Evolutionary conservation across 2,329 filamentous ascomycete genomes (phyloP).

Genomic region (Microsporum audouinii): DNA sequence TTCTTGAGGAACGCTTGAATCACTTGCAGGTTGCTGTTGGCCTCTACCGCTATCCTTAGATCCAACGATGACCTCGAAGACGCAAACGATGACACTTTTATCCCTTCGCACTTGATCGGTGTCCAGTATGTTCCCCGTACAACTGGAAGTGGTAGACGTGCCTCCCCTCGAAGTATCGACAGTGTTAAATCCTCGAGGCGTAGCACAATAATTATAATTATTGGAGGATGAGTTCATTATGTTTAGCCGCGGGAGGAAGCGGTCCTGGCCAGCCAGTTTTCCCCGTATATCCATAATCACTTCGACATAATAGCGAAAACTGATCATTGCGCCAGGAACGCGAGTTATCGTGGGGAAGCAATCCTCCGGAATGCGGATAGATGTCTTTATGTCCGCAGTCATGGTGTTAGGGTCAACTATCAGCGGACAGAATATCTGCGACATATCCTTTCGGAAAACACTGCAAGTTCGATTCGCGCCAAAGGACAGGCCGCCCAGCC

Average conservation of each 20-base stretch:
- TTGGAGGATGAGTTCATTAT: slow-evolving; percentile 38
- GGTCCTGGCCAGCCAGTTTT: slow-evolving; percentile 64
- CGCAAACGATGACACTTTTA: slow-evolving; percentile 79
- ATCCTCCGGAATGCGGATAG: slow-evolving; percentile 77
- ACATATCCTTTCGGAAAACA: slow-evolving; percentile 89
- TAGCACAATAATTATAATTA: slow-evolving; percentile 35
- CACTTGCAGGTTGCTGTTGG: slow-evolving; percentile 31
- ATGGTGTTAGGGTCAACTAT: slow-evolving; percentile 74
- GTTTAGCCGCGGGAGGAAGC: slow-evolving; percentile 46
- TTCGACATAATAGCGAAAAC: slow-evolving; percentile 87
- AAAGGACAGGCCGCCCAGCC: slow-evolving; percentile 73
- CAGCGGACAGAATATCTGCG: slow-evolving; percentile 76
- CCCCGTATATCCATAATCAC: slow-evolving; percentile 87
- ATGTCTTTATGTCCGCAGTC: slow-evolving; percentile 67
- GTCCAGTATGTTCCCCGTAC: slow-evolving; percentile 60
- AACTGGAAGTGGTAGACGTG: slow-evolving; percentile 31
- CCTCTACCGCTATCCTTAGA: slow-evolving; percentile 61
- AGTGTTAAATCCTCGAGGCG: slow-evolving; percentile 23
- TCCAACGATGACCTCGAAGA: slow-evolving; percentile 78
- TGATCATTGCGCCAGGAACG: slow-evolving; percentile 87
- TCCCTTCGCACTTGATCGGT: slow-evolving; percentile 77
- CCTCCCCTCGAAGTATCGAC: slow-evolving; percentile 22
- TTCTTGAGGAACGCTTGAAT: slow-evolving; percentile 11
- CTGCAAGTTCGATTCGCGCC: slow-evolving; percentile 78
- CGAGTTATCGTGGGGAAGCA: slow-evolving; percentile 82